phyloP scores from a whole-genome alignment of 169 alveolate species.

The Plasmodium yoelii region DNA sequence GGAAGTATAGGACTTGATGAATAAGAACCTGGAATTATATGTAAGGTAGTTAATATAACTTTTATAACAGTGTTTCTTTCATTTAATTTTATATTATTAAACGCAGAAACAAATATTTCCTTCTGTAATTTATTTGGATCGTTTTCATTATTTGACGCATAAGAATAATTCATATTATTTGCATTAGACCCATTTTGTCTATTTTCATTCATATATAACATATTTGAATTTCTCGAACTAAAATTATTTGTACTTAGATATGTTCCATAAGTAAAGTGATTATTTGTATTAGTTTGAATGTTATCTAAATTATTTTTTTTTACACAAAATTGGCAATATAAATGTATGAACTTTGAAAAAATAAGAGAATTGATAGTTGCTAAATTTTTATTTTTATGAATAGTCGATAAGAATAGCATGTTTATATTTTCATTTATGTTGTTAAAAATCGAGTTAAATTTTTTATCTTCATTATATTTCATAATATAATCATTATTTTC shows the following conservation, averaged over 20 bases:
- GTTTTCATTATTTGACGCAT: constrained; percentile 69
- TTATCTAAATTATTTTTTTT: constrained; percentile 60
- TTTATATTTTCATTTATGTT: constrained; percentile 76
- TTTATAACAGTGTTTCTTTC: constrained; percentile 73
- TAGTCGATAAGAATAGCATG: constrained; percentile 75
- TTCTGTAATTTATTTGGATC: constrained; percentile 64
- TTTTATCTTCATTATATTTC: constrained; percentile 76
- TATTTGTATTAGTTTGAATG: constrained; percentile 39
- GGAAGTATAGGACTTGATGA: constrained; percentile 60
- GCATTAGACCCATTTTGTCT: constrained; percentile 48
- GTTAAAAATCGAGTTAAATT: constrained; percentile 74
- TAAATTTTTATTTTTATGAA: constrained; percentile 75
- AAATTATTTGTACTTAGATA: constrained; percentile 56
- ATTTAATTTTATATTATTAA: constrained; percentile 72
- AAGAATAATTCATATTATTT: constrained; percentile 69
- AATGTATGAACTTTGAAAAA: constrained; percentile 73
- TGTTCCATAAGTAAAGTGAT: constrained; percentile 57
- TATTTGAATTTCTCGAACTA: constrained; percentile 56
- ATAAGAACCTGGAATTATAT: constrained; percentile 74
- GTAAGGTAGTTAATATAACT: constrained; percentile 61
- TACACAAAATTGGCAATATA: constrained; percentile 71
- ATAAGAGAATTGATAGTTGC: constrained; percentile 74
- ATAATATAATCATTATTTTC: constrained; percentile 78
- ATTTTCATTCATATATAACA: constrained; percentile 58
- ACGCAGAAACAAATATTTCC: constrained; percentile 59